Base-by-base conservation (phyloP, 495 filamentous ascomycete species). In the Annulohypoxylon moriforme region DNA sequence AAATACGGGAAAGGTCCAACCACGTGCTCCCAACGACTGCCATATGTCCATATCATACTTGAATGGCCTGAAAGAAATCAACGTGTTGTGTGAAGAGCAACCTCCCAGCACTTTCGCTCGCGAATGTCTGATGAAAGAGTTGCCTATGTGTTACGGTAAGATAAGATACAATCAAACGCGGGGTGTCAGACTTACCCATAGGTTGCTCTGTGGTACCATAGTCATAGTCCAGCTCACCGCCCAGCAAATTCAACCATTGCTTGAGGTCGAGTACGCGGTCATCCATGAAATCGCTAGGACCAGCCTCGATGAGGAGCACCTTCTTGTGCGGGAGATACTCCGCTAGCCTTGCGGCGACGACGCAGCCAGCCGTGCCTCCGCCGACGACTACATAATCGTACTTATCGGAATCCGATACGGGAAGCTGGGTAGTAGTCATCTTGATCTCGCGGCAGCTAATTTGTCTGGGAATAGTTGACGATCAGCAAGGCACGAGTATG, bases 371-470 rank as follows among this genome's bases (percentile, higher is more conserved):
- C 24, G 93, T 94, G 74, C 93, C 93, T 59, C 93, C 92, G 67
- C 92, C 92, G 10, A 94, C 89, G 76, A 95, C 90, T 71, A 96
- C 82, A 83, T 94, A 95, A 81, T 96, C 92, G 81, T 90, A 94
- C 84, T 83, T 85, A 81, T 89, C 85, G 56, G 85, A 85, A 68
- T 89, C 88, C 58, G 85, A 70, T 52, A 86, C 77, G 53, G 89
- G 83, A 55, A 91, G 81, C 3, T 88, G 80, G 63, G 85, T 88
- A 46, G 89, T 92, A 73, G 90, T 92, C 81, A 86, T 90, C 68
- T 70, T 58, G 24, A n/a, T 16, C 14, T 58, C 16, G 29, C 20
- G 36, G 56, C 34, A 40, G 18, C 22, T n/a, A 24, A 31, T 66
- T 24, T 44, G 42, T 46, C 56, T 22, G 49, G 18, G 8, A 25